Evolutionary conservation across 495 filamentous ascomycete species (phyloP).

Genomic region (Penicillium ucsense): DNA sequence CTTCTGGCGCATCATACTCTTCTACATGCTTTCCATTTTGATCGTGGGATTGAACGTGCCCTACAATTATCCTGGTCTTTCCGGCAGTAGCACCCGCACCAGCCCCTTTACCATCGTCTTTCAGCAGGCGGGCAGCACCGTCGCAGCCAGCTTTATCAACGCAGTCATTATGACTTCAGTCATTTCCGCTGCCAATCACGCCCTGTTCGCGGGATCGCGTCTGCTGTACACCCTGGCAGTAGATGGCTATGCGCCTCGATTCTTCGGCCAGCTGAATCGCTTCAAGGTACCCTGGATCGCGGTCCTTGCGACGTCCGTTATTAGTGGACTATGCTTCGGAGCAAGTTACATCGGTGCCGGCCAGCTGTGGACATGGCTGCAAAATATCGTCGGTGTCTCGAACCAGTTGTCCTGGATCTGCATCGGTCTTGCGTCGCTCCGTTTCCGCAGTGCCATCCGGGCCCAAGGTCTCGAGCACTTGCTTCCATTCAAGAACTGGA

Average conservation of each 20-base stretch:
- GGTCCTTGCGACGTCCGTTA: slow-evolving; percentile 43
- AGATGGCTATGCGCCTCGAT: slow-evolving; percentile 34
- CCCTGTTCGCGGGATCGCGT: slow-evolving; percentile 44
- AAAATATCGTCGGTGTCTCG: slow-evolving; percentile 53
- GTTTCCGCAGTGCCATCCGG: slow-evolving; percentile 46
- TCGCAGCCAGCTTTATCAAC: slow-evolving; percentile 46
- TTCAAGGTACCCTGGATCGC: slow-evolving; percentile 50
- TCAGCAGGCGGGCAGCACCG: slow-evolving; percentile 35
- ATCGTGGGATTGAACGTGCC: slow-evolving; percentile 45
- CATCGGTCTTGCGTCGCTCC: slow-evolving; percentile 48
- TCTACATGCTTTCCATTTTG: slow-evolving; percentile 42
- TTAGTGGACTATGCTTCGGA: slow-evolving; percentile 50
- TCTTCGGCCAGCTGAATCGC: slow-evolving; percentile 43
- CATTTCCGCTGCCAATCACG: slow-evolving; percentile 44
- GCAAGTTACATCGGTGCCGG: slow-evolving; percentile 53
- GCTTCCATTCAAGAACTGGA: slow-evolving; percentile 54
- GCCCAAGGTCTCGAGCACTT: slow-evolving; percentile 46
- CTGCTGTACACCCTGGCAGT: slow-evolving; percentile 41
- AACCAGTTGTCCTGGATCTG: slow-evolving; percentile 55
- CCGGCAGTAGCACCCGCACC: slow-evolving; percentile 27
- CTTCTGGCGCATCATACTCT: slow-evolving; percentile 45
- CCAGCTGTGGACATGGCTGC: slow-evolving; percentile 48
- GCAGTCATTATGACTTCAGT: slow-evolving; percentile 47
- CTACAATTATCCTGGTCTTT: slow-evolving; percentile 39
- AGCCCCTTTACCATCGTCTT: slow-evolving; percentile 48